Evolutionary conservation across 495 filamentous ascomycete species (phyloP).

Genomic region (Pseudoneurospora amorphoporcata): DNA sequence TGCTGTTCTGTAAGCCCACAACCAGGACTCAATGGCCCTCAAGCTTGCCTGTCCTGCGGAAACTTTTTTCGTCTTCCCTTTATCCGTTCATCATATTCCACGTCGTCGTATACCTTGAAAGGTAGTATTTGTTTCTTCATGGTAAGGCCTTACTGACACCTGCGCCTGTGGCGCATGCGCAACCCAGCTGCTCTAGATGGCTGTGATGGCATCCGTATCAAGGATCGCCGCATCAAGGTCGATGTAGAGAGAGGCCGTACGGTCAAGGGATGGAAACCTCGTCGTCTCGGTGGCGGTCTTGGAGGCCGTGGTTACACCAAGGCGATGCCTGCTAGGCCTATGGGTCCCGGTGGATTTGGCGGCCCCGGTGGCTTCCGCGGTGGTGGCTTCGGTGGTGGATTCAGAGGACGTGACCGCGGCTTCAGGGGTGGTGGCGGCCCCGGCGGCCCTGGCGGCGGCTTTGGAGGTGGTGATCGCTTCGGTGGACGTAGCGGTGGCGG

Average conservation of each 20-base stretch:
- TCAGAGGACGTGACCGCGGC: constrained; percentile 44
- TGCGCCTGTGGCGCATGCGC: constrained; percentile 43
- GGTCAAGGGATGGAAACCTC: constrained; percentile 87
- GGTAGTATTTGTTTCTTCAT: constrained; percentile 26
- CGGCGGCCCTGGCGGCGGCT: constrained; percentile 27
- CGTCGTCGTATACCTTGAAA: constrained; percentile 5
- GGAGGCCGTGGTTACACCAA: constrained; percentile 93
- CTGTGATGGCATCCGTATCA: constrained; percentile 82
- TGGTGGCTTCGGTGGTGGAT: constrained; percentile 40
- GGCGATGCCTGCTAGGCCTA: constrained; percentile 60
- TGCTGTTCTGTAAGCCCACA: constrained; percentile 10
- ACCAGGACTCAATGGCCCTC: constrained; percentile 40
- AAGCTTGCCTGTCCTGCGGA: constrained; percentile 43
- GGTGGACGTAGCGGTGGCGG: constrained; percentile 44
- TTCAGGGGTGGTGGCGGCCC: constrained; percentile 50
- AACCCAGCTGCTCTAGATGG: constrained; percentile 45
- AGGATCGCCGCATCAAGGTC: constrained; percentile 81
- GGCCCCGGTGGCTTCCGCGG: constrained; percentile 50
- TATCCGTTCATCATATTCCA: constrained; percentile 7
- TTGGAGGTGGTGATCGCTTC: constrained; percentile 49
- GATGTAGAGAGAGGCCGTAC: constrained; percentile 96
- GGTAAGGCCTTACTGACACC: constrained; percentile 48
- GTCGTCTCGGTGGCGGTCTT: constrained; percentile 83
- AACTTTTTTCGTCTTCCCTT: constrained; percentile 7
- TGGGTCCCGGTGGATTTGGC: constrained; percentile 60